Base-by-base conservation (phyloP, 192 early-diverging fungal species). In the Helicostylum pulchrum region DNA sequence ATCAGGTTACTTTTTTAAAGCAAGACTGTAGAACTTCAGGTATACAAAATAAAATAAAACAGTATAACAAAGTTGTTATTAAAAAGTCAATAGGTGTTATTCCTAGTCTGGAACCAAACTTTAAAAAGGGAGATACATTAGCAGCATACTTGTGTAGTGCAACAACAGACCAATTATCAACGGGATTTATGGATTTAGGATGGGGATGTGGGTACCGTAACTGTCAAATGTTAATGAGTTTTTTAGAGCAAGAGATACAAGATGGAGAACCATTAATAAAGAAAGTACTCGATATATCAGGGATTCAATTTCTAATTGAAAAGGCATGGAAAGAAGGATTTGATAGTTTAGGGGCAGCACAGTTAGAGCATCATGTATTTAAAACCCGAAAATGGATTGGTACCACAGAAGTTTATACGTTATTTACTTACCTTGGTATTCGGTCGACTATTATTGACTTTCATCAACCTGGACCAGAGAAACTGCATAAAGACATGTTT, bases 141-240 rank as follows among this genome's bases (percentile, higher is more conserved):
- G 5, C 51, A 14, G 74, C 53, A 0, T 62, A 64, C 23, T 42
- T 75, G 3, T 75, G 68, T 36, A 71, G 64, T 45, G 60, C 68
- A 1, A 19, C 19, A 3, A 71, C 64, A 20, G 74, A 66, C 8
- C 68, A 75, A 52, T 44, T 75, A 3, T 44, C 64, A 1, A 66
- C 67, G 10, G 68, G 65, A 15, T 53, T 71, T 17, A 48, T 65
- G 2, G 86, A 88, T 63, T 68, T 77, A 12, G 82, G 83, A 4
- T 91, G 86, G 87, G 87, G 81, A 3, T 91, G 89, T 51, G 89
- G 87, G 2, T 89, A 91, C 59, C 77, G 87, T 12, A 91, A 89
- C 66, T 77, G 79, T 30, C 87, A 88, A 59, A 88, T 86, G 82
- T 66, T 88, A 2, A 61, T 91, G 23, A 80, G 81, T 7, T 82